Evolutionary conservation across 2,329 filamentous ascomycete genomes (phyloP), one percentile per base, ranked within the genome.

Genomic region (Exserohilum turcica): DNA sequence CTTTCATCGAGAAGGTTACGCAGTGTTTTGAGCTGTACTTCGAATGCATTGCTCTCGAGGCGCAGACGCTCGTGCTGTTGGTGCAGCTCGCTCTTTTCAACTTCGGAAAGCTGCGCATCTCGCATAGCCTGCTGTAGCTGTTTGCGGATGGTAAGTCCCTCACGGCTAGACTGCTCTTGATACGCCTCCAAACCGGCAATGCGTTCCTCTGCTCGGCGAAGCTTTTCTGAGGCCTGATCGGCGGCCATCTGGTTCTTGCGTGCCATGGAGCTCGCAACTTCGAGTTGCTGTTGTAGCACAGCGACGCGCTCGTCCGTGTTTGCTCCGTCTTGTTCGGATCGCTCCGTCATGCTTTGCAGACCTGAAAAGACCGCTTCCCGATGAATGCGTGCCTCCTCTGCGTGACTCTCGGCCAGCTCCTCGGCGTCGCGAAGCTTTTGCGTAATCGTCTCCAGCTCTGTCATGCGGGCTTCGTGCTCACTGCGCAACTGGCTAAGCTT

Each of bases 131-230:
- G 83, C 72, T 97, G 94, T 47, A 99, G 83, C 70, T 97, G 93
- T 70, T 94, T 88, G 48, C 94, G 86, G 61, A 97, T 91, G 31
- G 87, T 86, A 48, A 99, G 86, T 43, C 92, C 92, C 74, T 99
- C 95, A 38, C 94, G 86, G 74, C 92, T 97, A 3, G 92, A 89
- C 76, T 99, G 94, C 71, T 99, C 94, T 76, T 99, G 94, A 73
- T 97, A 97, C 24, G 92, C 91, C 74, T 99, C 94, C 3, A 99
- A 83, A 6, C 94, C 94, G 5, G 94, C 95, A 72, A 99, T 97
- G 36, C 94, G 87, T 78, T 97, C 95, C 76, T 99, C 95, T 3
- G 94, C 94, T 53, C 89, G 89, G 47, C 94, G 89, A 47, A 99
- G 81, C 72, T 92, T 95, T 69, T 97, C 92, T 0, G 91, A 89